phyloP scores from a whole-genome alignment of 345 rosid species.

The Clausena lansium region DNA sequence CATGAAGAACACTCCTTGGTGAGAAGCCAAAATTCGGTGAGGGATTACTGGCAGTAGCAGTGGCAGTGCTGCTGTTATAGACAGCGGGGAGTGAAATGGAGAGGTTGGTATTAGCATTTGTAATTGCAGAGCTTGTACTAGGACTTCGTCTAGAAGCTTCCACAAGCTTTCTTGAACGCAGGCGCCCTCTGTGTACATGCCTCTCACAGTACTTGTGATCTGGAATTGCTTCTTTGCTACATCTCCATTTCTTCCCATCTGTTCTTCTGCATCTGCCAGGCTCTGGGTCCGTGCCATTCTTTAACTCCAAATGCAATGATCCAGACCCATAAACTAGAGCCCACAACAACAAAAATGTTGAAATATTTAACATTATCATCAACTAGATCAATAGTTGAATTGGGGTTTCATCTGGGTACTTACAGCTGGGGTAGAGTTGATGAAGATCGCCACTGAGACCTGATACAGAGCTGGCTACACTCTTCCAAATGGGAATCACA shows the following conservation, averaged over 20 bases:
- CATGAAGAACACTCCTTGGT: conserved; percentile 7
- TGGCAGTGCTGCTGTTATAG: background rate
- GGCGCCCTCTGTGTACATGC: conserved; percentile 53
- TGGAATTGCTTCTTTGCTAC: conserved; percentile 44
- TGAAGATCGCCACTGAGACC: conserved; percentile 22
- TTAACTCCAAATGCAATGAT: conserved; percentile 22
- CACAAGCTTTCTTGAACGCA: conserved; percentile 57
- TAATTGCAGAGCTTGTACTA: background rate
- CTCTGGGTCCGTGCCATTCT: conserved; percentile 38
- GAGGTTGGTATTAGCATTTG: conserved; percentile 34
- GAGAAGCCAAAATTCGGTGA: conserved; percentile 13
- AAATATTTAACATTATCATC: background rate
- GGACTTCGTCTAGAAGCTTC: conserved; percentile 29
- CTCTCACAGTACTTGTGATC: conserved; percentile 51
- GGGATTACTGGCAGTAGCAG: background rate
- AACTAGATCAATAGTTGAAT: background rate
- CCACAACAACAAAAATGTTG: background rate
- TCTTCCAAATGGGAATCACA: conserved; percentile 44
- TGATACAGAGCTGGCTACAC: conserved; percentile 26
- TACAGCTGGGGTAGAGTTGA: conserved; percentile 37
- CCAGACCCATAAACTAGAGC: conserved; percentile 23
- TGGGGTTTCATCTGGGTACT: conserved; percentile 11
- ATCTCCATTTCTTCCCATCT: conserved; percentile 64
- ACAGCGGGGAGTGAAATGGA: conserved; percentile 32
- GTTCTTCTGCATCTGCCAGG: conserved; percentile 60